These are phyloP conservation scores for Mycosphaerella arachidis DNA, from an alignment of 2,329 filamentous ascomycete genomes.

Conservation along the genomic window DNA sequence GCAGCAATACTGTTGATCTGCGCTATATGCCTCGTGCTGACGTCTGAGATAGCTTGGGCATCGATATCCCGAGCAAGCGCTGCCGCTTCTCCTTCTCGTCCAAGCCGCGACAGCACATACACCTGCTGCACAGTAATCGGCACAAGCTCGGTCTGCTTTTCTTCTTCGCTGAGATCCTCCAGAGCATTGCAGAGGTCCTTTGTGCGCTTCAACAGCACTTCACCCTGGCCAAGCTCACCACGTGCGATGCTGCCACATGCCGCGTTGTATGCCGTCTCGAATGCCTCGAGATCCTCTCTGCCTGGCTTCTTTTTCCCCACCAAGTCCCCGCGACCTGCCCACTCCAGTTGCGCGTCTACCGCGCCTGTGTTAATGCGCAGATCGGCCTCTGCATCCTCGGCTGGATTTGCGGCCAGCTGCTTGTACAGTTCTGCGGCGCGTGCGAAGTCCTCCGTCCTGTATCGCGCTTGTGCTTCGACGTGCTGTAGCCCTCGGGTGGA, in stretches of 20 bases:
- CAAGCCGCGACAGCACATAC: constrained; percentile 64
- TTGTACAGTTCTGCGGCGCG: constrained; percentile 62
- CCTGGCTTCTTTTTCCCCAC: constrained; percentile 53
- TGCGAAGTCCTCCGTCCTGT: constrained; percentile 69
- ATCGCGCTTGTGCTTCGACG: constrained; percentile 63
- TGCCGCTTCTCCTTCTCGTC: constrained; percentile 61
- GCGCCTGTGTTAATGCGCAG: constrained; percentile 72
- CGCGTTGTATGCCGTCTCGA: constrained; percentile 77
- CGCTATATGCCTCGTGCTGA: constrained; percentile 61
- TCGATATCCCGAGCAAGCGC: constrained; percentile 59
- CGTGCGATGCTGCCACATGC: constrained; percentile 69
- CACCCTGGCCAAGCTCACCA: constrained; percentile 61
- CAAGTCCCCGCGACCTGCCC: constrained; percentile 55
- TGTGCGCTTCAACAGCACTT: constrained; percentile 64
- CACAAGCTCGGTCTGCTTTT: constrained; percentile 68
- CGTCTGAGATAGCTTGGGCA: constrained; percentile 61
- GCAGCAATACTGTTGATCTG: constrained; percentile 60
- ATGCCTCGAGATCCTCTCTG: constrained; percentile 64
- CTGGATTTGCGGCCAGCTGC: constrained; percentile 48
- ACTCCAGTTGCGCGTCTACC: constrained; percentile 66
- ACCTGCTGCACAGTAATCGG: constrained; percentile 74
- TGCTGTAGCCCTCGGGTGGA: constrained; percentile 52
- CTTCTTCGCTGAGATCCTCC: constrained; percentile 68
- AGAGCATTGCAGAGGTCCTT: constrained; percentile 67
- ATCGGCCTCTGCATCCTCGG: constrained; percentile 64